Evolutionary conservation across 192 early-diverging fungal genomes (phyloP).

Genomic region (Mortierella claussenii): DNA sequence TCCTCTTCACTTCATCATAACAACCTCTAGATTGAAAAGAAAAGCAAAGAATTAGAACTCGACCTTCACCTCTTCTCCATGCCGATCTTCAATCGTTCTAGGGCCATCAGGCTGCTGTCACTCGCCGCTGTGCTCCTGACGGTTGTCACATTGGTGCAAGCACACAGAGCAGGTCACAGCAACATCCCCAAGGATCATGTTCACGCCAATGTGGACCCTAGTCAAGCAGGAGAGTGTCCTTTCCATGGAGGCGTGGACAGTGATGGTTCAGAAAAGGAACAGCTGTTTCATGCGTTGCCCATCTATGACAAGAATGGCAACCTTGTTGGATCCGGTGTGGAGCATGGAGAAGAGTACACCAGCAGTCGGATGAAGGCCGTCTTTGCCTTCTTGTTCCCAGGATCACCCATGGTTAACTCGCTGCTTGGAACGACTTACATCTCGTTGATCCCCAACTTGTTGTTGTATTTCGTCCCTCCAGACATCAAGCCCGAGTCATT

Average conservation of each 20-base stretch:
- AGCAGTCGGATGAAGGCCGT: constrained; percentile 54
- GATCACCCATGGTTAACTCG: constrained; percentile 68
- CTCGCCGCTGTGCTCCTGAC: constrained; percentile 9
- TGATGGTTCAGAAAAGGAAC: constrained; percentile 13
- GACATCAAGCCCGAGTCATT: constrained; percentile 64
- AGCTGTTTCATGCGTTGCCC: constrained; percentile 22
- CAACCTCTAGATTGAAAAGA: too few relatives aligned
- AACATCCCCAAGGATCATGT: constrained; percentile 35
- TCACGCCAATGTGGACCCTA: constrained; percentile 43
- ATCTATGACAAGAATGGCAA: constrained; percentile 40
- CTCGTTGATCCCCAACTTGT: constrained; percentile 82
- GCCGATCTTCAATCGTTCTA: constrained; percentile 34
- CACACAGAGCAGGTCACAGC: constrained; percentile 24
- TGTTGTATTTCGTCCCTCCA: constrained; percentile 83
- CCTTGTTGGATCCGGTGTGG: constrained; percentile 16
- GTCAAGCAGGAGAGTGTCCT: constrained; percentile 28
- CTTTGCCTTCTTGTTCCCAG: constrained; percentile 67
- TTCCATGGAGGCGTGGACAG: constrained; percentile 21
- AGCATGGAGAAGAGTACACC: constrained; percentile 1
- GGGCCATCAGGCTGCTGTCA: constrained; percentile 23
- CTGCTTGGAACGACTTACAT: constrained; percentile 83
- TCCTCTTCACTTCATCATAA: too few relatives aligned
- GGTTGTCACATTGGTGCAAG: constrained; percentile 20
- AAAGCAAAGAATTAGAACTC: too few relatives aligned
- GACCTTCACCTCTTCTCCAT: constrained; percentile 9